Base-by-base conservation (phyloP, 1,139 yeast species). In the Protomyces inouyei region DNA sequence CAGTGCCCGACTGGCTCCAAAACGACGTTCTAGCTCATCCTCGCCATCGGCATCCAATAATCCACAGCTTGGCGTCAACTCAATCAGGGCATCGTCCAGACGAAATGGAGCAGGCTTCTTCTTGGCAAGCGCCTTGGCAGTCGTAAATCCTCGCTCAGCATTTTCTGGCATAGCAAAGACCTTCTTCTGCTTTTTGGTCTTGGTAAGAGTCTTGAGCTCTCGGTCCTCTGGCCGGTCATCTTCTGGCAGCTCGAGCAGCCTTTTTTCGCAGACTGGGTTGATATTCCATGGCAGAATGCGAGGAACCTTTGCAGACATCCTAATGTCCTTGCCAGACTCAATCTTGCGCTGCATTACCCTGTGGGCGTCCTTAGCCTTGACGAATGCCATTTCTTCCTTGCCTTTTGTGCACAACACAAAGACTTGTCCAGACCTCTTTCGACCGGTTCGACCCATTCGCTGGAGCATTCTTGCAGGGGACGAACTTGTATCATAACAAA, bases 361-460 rank as follows among this genome's bases (percentile, higher is more conserved):
- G 74, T 95, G 93, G 36, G 91, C 95, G 40, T 82, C 87, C 87
- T 90, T 84, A 0, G 98, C 93, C 69, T 85, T 84, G 64, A 88
- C 90, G 72, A 89, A 88, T 71, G 92, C 93, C 6, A 76, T 72
- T 66, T 87, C 84, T 74, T 95, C 99, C 69, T 85, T 85, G 16
- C 87, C 83, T 21, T 61, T 46, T 5, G 97, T 84, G 71, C 92
- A 84, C 16, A 95, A 76, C 65, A 92, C 77, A n/a, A 89, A 77
- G 2, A 93, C 89, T 67, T 82, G 82, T 56, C 99, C 99, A 69
- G 88, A 90, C 69, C 97, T 79, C 72, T 90, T 89, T 76, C 99
- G 86, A 16, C 98, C 99, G 0, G 99, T 95, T 77, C 99, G 84
- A 38, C 99, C 99, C 95, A 95, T 89, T 70, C 99, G 79, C 74